Evolutionary conservation across 2,329 filamentous ascomycete genomes (phyloP).

Genomic region (Pseudofabraea citricarpa): DNA sequence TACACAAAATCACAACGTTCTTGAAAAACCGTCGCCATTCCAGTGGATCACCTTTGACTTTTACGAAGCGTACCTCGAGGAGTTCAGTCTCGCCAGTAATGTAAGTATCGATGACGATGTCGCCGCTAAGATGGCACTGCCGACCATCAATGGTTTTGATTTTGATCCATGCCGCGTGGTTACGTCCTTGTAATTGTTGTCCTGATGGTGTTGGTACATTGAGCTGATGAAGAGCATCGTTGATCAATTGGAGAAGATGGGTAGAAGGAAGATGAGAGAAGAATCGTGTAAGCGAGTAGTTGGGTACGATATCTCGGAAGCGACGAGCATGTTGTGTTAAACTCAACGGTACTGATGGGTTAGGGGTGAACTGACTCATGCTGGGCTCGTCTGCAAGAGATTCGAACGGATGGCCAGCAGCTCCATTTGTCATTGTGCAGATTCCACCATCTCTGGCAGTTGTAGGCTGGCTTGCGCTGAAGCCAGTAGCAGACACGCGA

Average conservation of each 20-base stretch:
- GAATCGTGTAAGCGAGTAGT: constrained; percentile 85
- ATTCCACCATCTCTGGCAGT: constrained; percentile 23
- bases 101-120: constrained; percentile 67
- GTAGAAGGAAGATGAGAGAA: constrained; percentile 75
- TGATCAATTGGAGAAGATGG: constrained; percentile 74
- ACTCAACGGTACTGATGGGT: constrained; percentile 72
- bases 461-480: constrained; percentile 38
- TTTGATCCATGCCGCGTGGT: constrained; percentile 59
- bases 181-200: constrained; percentile 43
- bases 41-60: constrained; percentile 90
- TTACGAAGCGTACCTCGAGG: constrained; percentile 85
- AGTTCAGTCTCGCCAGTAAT: constrained; percentile 53
- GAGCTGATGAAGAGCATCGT: constrained; percentile 77
- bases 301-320: constrained; percentile 88
- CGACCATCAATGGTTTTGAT: constrained; percentile 71
- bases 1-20: constrained; percentile 82
- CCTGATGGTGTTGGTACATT: constrained; percentile 63
- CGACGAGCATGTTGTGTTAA: constrained; percentile 84
- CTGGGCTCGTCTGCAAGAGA: constrained; percentile 81
- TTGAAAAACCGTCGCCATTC: constrained; percentile 98
- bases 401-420: constrained; percentile 44
- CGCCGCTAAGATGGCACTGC: constrained; percentile 68
- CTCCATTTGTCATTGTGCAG: constrained; percentile 19
- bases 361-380: constrained; percentile 78
- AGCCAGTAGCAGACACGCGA: constrained; percentile 20